phyloP scores from a whole-genome alignment of 208 protist genomes.

The Leishmania tarentolae region DNA sequence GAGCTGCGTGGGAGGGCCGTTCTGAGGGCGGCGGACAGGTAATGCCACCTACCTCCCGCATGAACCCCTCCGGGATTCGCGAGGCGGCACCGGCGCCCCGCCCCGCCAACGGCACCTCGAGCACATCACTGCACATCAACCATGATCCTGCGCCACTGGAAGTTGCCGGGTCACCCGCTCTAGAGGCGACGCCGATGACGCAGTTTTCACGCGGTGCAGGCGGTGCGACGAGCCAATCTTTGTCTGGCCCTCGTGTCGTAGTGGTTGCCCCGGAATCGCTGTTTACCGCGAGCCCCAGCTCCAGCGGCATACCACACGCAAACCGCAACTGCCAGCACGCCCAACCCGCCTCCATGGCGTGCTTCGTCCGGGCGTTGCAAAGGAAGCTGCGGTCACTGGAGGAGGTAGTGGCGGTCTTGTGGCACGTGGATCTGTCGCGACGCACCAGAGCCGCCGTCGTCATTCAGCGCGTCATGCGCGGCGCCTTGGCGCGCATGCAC shows the following conservation, averaged over 20 bases:
- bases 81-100: background rate
- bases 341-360: slow-evolving; percentile 18
- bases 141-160: background rate
- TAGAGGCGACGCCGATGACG: background rate
- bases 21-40: background rate
- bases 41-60: slow-evolving; percentile 15
- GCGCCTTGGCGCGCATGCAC: slow-evolving; percentile 44
- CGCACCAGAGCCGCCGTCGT: slow-evolving; percentile 55
- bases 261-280: slow-evolving; percentile 3
- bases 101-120: background rate
- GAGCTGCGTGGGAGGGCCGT: background rate
- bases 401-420: slow-evolving; percentile 69
- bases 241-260: slow-evolving; percentile 12
- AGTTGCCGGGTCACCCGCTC: background rate
- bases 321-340: slow-evolving; percentile 23
- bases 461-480: slow-evolving; percentile 66
- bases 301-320: background rate
- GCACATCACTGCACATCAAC: background rate
- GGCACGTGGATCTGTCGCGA: slow-evolving; percentile 61
- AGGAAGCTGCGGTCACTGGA: slow-evolving; percentile 67
- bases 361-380: slow-evolving; percentile 72
- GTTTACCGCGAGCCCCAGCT: background rate
- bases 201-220: background rate
- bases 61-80: slow-evolving; percentile 7
- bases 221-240: background rate